Base-by-base conservation (phyloP, 768 basidiomycete species). In the Rhizopogon rudus region DNA sequence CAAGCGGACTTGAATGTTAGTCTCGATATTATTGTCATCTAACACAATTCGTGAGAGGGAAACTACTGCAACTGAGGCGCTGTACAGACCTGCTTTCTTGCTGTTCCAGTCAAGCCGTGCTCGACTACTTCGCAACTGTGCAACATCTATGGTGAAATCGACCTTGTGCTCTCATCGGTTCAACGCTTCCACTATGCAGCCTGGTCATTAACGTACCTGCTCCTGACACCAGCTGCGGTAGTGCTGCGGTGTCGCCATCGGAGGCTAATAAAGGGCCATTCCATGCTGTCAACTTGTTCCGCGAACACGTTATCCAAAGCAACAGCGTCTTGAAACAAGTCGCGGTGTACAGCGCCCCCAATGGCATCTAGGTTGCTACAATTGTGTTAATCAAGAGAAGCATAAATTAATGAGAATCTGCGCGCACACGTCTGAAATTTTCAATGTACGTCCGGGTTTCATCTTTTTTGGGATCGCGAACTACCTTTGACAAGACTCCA, bases 1-100 rank as follows among this genome's bases (percentile, higher is more conserved):
- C 14, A 49, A 49, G 14, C 35, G 78, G 46, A 85, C 74, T 58
- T 72, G 72, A 51, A 93, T 74, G 7, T 72, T 66, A 4, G 86
- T 88, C 70, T 94, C 91, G 46, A 92, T 85, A 61, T 92, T 82
- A 67, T 92, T 87, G 63, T 94, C 91, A 64, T 91, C 91, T 93
- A 37, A 12, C 12, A 25, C 25, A 22, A 14, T 49, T 22, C 16
- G 14, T 49, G 20, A 49, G 46, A 35, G 2, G 22, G 48, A 49
- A 22, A 10, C 5, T 14, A 37, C 41, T 51, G 22, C 13, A 9
- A 44, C 42, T n/a, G 9, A 51, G 46, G 48, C 6, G 17, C 20
- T 43, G 13, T 49, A 39, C 52, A 39, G 39, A 88, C 91, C 90
- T 60, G 88, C 87, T 77, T 91, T 91, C 73, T 92, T 92, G 69